Evolutionary conservation across 139 green algal species (phyloP).

Genomic region (Microglena sp.): DNA sequence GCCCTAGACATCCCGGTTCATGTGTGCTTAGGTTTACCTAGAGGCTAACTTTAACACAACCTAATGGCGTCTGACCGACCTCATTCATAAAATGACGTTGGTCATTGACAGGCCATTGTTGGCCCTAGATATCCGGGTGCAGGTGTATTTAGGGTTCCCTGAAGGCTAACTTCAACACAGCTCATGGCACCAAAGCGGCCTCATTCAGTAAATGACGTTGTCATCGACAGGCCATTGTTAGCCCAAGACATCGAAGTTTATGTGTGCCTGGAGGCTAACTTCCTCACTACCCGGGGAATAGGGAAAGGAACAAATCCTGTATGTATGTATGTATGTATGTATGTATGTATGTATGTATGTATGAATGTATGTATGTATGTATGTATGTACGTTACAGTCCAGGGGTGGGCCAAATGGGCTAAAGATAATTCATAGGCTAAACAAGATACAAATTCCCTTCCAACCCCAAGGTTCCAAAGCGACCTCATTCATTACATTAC

Average conservation of each 20-base stretch:
- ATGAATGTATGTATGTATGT: slow-evolving; percentile 1
- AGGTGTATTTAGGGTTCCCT: too few relatives aligned
- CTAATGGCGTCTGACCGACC: too few relatives aligned
- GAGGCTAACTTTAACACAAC: too few relatives aligned
- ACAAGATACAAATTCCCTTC: neutral
- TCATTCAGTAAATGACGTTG: neutral
- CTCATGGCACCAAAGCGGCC: neutral
- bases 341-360: neutral
- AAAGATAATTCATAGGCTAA: neutral
- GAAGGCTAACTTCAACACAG: neutral
- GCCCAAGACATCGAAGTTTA: too few relatives aligned
- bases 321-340: neutral
- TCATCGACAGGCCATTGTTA: too few relatives aligned
- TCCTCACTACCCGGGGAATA: neutral
- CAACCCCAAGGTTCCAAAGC: neutral
- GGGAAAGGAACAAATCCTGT: neutral
- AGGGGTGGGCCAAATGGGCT: too few relatives aligned
- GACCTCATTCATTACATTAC: too few relatives aligned
- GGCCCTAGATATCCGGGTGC: too few relatives aligned
- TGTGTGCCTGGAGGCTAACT: neutral
- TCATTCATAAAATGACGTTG: too few relatives aligned
- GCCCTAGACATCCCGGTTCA: too few relatives aligned
- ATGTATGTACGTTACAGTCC: slow-evolving; percentile 6
- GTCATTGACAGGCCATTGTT: too few relatives aligned
- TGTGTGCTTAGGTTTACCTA: too few relatives aligned